phyloP scores from a whole-genome alignment of 306 rosid genomes.

The Medicago lupulina region DNA sequence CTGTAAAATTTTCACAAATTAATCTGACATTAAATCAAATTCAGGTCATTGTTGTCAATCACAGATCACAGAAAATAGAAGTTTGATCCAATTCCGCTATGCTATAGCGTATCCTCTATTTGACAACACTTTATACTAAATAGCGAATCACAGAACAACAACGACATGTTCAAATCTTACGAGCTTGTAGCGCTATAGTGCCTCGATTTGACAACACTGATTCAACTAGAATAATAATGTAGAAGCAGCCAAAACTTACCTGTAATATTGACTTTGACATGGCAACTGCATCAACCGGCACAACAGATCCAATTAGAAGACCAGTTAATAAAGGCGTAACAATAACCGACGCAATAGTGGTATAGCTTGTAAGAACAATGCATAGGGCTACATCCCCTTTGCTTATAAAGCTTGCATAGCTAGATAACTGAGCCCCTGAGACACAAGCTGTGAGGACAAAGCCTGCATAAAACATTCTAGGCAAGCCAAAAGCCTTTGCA shows the following conservation, averaged over 20 bases:
- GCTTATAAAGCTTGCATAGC: conserved; percentile 91
- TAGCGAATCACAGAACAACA: background rate
- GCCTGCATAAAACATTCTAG: conserved; percentile 81
- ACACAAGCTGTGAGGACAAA: conserved; percentile 93
- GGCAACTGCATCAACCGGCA: conserved; percentile 92
- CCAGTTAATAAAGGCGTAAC: conserved; percentile 82
- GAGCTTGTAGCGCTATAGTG: background rate
- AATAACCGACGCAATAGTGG: conserved; percentile 87
- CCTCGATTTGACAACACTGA: background rate
- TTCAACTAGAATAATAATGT: conserved; percentile 9
- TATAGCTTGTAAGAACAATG: conserved; percentile 90
- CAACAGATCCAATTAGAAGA: conserved; percentile 84
- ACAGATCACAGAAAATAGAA: background rate
- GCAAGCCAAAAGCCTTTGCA: conserved; percentile 74
- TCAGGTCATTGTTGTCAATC: background rate
- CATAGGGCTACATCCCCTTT: conserved; percentile 94
- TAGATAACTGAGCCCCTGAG: conserved; percentile 95
- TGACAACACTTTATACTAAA: background rate
- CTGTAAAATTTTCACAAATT: conserved; percentile 26
- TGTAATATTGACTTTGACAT: conserved; percentile 97
- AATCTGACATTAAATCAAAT: conserved; percentile 7
- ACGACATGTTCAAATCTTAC: background rate
- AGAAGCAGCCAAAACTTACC: conserved; percentile 52
- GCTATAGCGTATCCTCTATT: background rate
- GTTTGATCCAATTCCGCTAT: background rate